Conservation (phyloP, 768 basidiomycete genomes). For the Pilatotrama ljubarskyi region DNA sequence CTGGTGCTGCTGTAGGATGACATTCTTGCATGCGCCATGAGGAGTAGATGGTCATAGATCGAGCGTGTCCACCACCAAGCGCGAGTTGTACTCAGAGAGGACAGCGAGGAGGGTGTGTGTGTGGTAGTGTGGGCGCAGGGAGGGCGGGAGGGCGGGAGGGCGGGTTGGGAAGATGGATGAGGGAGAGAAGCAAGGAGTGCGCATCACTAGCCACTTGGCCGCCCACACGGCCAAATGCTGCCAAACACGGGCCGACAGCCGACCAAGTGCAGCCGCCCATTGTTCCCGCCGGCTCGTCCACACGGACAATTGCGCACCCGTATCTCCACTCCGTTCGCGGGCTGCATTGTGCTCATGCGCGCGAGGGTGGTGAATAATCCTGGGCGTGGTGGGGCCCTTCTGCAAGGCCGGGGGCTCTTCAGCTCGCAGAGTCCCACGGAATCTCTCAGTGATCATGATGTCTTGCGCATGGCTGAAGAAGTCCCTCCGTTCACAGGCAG, state of each 20-base stretch:
- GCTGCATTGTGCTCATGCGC: too few relatives aligned
- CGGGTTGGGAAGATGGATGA: background rate
- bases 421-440: too few relatives aligned
- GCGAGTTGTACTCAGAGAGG: background rate
- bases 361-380: too few relatives aligned
- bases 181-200: constrained; percentile 11
- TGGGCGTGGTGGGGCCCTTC: too few relatives aligned
- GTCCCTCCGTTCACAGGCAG: too few relatives aligned
- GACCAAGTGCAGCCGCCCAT: background rate
- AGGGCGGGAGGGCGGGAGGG: background rate
- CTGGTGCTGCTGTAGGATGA: constrained; percentile 23
- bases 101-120: background rate
- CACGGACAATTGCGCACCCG: background rate
- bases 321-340: too few relatives aligned
- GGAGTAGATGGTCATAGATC: constrained; percentile 5
- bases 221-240: constrained; percentile 19
- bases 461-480: too few relatives aligned
- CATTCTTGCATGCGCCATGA: constrained; percentile 3
- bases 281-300: background rate
- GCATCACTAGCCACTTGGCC: constrained; percentile 14
- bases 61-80: constrained; percentile 2
- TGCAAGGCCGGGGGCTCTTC: too few relatives aligned
- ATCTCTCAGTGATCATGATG: too few relatives aligned
- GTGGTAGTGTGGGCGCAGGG: background rate
- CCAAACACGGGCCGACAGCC: constrained; percentile 13